Base-by-base conservation (phyloP, 2,329 filamentous ascomycete genomes). In the Aspergillus tanneri region DNA sequence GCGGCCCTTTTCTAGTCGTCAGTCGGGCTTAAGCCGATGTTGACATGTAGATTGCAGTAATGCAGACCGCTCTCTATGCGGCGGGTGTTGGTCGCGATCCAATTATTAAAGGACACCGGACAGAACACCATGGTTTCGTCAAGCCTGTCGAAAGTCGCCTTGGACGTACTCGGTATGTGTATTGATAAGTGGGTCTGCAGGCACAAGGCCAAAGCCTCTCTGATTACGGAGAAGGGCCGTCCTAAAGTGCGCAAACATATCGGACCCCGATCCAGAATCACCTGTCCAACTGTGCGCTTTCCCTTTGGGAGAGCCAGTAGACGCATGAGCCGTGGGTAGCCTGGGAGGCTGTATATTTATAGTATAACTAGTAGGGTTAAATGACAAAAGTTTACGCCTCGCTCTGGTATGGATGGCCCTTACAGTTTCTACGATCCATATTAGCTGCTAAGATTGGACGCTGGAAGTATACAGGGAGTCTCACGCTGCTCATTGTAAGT, bases 1-100 rank as follows among this genome's bases (percentile, higher is more conserved):
- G 34, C 10, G 16, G 32, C 10, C n/a, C n/a, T 2, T 12, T 11
- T 7, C 11, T 43, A 25, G 2, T 43, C 25, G 10, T 43, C 40
- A 12, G 25, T 43, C 19, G 25, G 40, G 11, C n/a, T 34, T 18
- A 10, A 19, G 21, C 25, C 25, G 18, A 43, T 43, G 5, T n/a
- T 6, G n/a, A 43, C 40, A 32, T 32, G 40, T 19, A 43, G 19
- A 25, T 43, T 34, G 11, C 40, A 25, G 16, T 43, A 43, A 22
- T 43, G 40, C 14, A 43, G 9, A 14, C 27, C 25, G 11, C 2
- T 30, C 18, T 30, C n/a, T 21, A 19, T 43, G 8, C 40, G 40
- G 32, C 6, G 14, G 18, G 25, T 6, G 16, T 43, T 16, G n/a
- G 22, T 23, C 14, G 12, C 25, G 27, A 43, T n/a, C 40, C 40